These are phyloP conservation scores for Hypericum androsaemum DNA, from an alignment of 345 rosid genomes.

Conservation along the genomic window DNA sequence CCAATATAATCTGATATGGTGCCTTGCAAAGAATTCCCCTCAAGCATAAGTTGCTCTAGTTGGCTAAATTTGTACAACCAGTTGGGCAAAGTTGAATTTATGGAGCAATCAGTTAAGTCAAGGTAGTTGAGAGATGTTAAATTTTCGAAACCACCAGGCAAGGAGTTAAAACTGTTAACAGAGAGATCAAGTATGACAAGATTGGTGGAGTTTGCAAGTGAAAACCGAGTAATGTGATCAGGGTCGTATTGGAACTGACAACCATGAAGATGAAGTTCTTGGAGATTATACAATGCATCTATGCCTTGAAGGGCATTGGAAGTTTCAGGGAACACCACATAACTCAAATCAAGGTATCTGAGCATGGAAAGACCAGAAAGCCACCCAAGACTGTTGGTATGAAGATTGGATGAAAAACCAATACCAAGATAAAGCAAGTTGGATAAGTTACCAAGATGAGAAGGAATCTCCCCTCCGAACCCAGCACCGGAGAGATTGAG, in stretches of 20 bases:
- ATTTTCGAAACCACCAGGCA: constrained; percentile 2
- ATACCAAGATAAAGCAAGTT: constrained; percentile 1
- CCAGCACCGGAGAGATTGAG: not conserved
- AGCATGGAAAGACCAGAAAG: constrained; percentile 3
- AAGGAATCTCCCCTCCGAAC: constrained; percentile 1
- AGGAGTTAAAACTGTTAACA: not conserved
- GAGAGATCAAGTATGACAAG: not conserved
- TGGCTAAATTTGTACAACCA: constrained; percentile 1
- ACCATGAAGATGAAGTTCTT: not conserved
- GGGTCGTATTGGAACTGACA: too few relatives aligned
- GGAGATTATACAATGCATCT: not conserved
- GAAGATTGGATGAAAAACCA: not conserved
- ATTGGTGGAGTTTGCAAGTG: too few relatives aligned
- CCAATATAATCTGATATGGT: not conserved
- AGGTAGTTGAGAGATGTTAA: constrained; percentile 7
- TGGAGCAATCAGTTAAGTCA: not conserved
- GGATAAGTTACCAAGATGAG: not conserved
- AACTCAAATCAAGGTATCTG: constrained; percentile 1
- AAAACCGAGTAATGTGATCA: too few relatives aligned
- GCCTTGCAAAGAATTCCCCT: not conserved
- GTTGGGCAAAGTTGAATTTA: not conserved
- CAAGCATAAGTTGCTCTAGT: not conserved
- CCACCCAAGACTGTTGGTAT: not conserved
- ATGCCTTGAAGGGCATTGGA: not conserved
- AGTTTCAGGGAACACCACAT: not conserved